A percentile compares a stretch with the other conserved stretches of the same genome.
Evolutionary conservation across 169 alveolate genomes (phyloP).

Genomic region (Plasmodium vinckei): DNA sequence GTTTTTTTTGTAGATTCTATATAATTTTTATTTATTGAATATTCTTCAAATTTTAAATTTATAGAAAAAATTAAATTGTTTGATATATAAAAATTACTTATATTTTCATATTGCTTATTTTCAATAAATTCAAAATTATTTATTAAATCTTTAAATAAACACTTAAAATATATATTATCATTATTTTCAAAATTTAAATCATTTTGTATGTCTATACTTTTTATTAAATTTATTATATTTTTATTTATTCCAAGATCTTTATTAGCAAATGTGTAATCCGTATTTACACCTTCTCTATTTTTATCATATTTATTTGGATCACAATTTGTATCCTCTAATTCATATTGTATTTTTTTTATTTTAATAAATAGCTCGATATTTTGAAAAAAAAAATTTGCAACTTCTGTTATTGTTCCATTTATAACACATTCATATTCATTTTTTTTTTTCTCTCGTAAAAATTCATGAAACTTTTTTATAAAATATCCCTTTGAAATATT

Average conservation of each 20-base stretch:
- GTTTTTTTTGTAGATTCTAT: slow-evolving; percentile 21
- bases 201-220: slow-evolving; percentile 34
- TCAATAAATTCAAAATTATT: slow-evolving; percentile 42
- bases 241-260: neutral
- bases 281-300: neutral
- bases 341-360: slow-evolving; percentile 30
- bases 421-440: slow-evolving; percentile 70
- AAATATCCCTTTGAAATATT: slow-evolving; percentile 51
- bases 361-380: slow-evolving; percentile 40
- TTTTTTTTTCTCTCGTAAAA: slow-evolving; percentile 34
- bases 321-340: neutral
- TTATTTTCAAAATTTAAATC: slow-evolving; percentile 37
- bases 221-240: slow-evolving; percentile 44
- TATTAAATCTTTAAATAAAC: slow-evolving; percentile 60
- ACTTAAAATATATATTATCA: slow-evolving; percentile 37
- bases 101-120: slow-evolving; percentile 43
- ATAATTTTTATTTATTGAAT: slow-evolving; percentile 9
- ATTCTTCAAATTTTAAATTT: slow-evolving; percentile 47
- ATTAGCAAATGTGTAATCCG: neutral
- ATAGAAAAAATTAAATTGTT: slow-evolving; percentile 62
- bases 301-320: neutral
- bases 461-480: slow-evolving; percentile 31
- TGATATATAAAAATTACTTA: slow-evolving; percentile 55
- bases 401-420: slow-evolving; percentile 57
- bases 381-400: slow-evolving; percentile 45